These are phyloP conservation scores for Candida ficus DNA, from an alignment of 805 yeast species.

Conservation along the genomic window DNA sequence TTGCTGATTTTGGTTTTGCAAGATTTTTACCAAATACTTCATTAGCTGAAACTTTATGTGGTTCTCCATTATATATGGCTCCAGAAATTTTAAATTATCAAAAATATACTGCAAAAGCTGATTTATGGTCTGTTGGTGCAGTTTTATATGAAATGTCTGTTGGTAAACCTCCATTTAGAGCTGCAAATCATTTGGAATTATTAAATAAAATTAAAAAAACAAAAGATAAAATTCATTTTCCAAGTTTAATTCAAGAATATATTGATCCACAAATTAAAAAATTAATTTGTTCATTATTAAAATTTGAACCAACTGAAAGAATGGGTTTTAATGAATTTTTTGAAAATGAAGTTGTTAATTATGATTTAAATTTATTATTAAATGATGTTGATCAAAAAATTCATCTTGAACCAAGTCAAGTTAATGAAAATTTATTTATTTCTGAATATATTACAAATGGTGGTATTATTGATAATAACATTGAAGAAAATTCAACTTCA, in stretches of 20 bases:
- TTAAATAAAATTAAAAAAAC: conserved; percentile 79
- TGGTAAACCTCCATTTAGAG: conserved; percentile 95
- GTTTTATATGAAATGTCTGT: conserved; percentile 93
- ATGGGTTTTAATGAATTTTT: conserved; percentile 88
- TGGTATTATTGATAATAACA: conserved; percentile 14
- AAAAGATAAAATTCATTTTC: conserved; percentile 74
- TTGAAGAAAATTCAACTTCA: conserved; percentile 16
- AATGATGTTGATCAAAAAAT: conserved; percentile 44
- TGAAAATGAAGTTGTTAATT: conserved; percentile 57
- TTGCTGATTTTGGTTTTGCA: conserved; percentile 98
- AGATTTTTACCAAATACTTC: conserved; percentile 89
- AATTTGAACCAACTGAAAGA: conserved; percentile 81
- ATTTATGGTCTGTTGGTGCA: conserved; percentile 97
- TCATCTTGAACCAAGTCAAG: conserved; percentile 52
- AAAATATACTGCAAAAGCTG: conserved; percentile 96
- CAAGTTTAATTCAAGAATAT: conserved; percentile 46
- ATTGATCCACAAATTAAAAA: conserved; percentile 59
- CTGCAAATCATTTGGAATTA: conserved; percentile 87
- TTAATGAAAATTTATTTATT: conserved; percentile 77
- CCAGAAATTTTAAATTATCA: conserved; percentile 94
- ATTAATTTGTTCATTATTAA: conserved; percentile 70
- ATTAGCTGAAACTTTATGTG: conserved; percentile 95
- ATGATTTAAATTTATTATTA: conserved; percentile 37
- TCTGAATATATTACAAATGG: conserved; percentile 63
- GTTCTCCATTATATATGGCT: conserved; percentile 97